These are phyloP conservation scores for Penicillium psychrofluorescens DNA, from an alignment of 495 filamentous ascomycete species.

Conservation along the genomic window DNA sequence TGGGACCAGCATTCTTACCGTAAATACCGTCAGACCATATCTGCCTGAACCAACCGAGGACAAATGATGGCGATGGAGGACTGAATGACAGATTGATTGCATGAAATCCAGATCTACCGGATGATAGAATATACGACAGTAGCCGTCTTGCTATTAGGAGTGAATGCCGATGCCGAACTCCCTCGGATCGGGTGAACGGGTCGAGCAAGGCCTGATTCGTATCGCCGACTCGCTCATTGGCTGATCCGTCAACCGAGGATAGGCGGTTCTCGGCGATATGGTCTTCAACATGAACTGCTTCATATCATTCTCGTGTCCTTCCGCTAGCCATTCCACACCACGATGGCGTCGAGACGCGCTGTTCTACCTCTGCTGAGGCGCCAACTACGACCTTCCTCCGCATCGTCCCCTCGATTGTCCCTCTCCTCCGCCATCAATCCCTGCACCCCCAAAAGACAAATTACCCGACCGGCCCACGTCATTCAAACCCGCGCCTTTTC, in stretches of 20 bases:
- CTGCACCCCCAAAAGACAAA: constrained; percentile 11
- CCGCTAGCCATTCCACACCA: not conserved
- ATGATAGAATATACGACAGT: no score
- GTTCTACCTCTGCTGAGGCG: constrained; percentile 39
- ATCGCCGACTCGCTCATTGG: constrained; percentile 26
- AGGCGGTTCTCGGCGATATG: constrained; percentile 25
- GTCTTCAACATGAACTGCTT: constrained; percentile 2
- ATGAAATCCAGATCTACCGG: no score
- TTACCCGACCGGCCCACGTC: constrained; percentile 12
- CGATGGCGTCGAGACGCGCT: constrained; percentile 37
- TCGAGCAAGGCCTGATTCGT: constrained; percentile 9
- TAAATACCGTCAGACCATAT: constrained; percentile 1
- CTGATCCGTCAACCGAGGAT: constrained; percentile 18
- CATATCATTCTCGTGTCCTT: not conserved
- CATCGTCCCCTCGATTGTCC: constrained; percentile 23
- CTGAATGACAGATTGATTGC: no score
- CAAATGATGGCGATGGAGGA: no score
- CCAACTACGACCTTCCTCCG: constrained; percentile 25
- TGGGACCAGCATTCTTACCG: constrained; percentile 10
- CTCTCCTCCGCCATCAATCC: constrained; percentile 16
- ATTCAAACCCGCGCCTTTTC: constrained; percentile 40
- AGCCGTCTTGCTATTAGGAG: no score
- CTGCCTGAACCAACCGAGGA: not conserved
- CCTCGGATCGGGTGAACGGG: no score
- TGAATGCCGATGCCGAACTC: no score